Percentiles rank a stretch among this genome's conserved stretches.
phyloP scores from a whole-genome alignment of 106 monocot genomes.

The Platanthera zijinensis region DNA sequence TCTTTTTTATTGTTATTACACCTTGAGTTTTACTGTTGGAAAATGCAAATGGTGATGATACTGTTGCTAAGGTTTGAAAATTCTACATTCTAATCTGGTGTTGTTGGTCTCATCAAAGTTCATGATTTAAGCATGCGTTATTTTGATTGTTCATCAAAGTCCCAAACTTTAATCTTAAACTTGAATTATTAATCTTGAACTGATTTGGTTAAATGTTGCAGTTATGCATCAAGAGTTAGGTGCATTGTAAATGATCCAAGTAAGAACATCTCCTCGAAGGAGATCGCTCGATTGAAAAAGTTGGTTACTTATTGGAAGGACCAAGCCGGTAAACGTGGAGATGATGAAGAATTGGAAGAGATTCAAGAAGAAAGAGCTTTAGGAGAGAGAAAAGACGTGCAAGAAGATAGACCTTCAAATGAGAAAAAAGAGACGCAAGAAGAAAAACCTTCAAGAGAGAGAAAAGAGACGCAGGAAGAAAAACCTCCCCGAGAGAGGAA shows the following conservation, averaged over 20 bases:
- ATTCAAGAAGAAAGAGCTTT: constrained; percentile 60
- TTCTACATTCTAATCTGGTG: not conserved
- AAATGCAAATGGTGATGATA: no score
- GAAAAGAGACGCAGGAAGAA: constrained; percentile 6
- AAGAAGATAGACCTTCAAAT: not conserved
- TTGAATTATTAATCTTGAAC: not conserved
- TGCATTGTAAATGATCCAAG: constrained; percentile 87
- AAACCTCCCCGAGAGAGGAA: not conserved
- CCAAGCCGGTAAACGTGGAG: constrained; percentile 77
- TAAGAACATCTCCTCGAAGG: constrained; percentile 83
- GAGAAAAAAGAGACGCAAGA: constrained; percentile 66
- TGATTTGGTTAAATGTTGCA: constrained; percentile 13
- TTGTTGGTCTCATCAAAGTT: not conserved
- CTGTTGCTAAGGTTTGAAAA: not conserved
- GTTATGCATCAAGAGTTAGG: constrained; percentile 92
- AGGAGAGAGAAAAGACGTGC: constrained; percentile 29
- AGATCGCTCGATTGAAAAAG: constrained; percentile 77
- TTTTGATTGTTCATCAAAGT: no score
- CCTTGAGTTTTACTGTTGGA: not conserved
- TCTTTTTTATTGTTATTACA: not conserved
- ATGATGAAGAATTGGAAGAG: constrained; percentile 84
- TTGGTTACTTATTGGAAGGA: constrained; percentile 90
- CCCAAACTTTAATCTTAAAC: no score
- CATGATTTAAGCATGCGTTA: not conserved
- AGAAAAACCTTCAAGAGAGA: constrained; percentile 44